Percentiles rank a stretch among this genome's conserved stretches.
Evolutionary conservation across 257 asterid species (phyloP).

Genomic region (Ligustrum vulgare): DNA sequence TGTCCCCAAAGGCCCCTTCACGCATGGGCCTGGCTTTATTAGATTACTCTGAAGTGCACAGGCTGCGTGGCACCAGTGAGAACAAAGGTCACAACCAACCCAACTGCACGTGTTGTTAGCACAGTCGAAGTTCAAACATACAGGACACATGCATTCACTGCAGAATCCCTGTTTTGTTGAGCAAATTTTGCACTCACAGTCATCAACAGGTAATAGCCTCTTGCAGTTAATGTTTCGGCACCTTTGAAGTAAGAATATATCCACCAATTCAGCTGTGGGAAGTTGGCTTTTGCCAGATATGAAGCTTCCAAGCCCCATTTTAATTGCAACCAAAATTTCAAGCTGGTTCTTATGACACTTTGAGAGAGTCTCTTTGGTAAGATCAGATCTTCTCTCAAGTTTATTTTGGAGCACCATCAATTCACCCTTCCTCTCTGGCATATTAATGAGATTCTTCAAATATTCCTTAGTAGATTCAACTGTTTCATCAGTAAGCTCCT

Average conservation of each 20-base stretch:
- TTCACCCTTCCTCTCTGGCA: conserved; percentile 61
- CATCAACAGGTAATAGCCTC: conserved; percentile 71
- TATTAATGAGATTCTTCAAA: conserved; percentile 49
- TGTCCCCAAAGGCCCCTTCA: conserved; percentile 60
- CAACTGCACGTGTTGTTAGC: conserved; percentile 88
- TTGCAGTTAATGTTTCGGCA: conserved; percentile 77
- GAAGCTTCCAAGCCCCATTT: conserved; percentile 63
- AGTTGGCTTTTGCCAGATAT: conserved; percentile 44
- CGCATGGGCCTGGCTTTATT: conserved; percentile 68
- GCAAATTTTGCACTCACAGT: conserved; percentile 89
- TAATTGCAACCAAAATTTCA: conserved; percentile 68
- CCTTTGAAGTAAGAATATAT: conserved; percentile 71
- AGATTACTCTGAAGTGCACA: conserved; percentile 74
- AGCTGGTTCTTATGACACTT: conserved; percentile 76
- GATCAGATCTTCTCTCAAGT: conserved; percentile 80
- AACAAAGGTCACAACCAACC: conserved; percentile 91
- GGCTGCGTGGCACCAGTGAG: conserved; percentile 90
- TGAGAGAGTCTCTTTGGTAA: conserved; percentile 64
- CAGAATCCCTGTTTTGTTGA: conserved; percentile 79
- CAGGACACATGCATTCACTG: conserved; percentile 92
- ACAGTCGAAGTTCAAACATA: conserved; percentile 81
- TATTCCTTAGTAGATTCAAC: conserved; percentile 65
- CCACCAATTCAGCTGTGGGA: conserved; percentile 59
- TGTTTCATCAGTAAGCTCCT: conserved; percentile 69
- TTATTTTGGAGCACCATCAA: conserved; percentile 55